Evolutionary conservation across 73 alveolate species (phyloP).

Genomic region (Tetrahymena malaccensis): DNA sequence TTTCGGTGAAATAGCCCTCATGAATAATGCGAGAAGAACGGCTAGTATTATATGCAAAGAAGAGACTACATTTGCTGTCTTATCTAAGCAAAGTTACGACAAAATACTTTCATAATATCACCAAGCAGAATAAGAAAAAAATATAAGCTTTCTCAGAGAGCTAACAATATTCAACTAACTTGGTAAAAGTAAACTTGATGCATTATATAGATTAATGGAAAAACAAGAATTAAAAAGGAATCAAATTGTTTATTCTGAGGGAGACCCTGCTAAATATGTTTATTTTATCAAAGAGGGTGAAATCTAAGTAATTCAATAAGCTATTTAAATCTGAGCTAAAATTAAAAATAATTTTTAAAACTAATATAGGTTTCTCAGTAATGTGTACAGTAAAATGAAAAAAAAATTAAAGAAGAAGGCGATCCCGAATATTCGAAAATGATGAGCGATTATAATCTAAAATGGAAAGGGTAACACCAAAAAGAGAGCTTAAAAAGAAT

Average conservation of each 20-base stretch:
- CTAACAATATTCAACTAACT: not conserved
- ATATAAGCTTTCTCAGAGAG: not conserved
- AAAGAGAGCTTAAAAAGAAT: not conserved
- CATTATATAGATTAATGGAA: not conserved
- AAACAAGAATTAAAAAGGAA: not conserved
- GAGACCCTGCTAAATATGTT: not conserved
- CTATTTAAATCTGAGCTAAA: not conserved
- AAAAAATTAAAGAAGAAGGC: not conserved
- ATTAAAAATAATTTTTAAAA: not conserved
- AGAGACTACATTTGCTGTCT: constrained; percentile 72
- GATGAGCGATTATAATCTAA: not conserved
- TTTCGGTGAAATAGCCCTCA: constrained; percentile 93
- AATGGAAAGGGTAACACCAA: not conserved
- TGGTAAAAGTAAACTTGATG: not conserved
- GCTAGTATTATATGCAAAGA: constrained; percentile 84
- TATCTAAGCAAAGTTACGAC: constrained; percentile 56
- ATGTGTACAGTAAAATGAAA: not conserved
- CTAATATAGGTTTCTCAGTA: not conserved
- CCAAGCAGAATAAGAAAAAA: not conserved
- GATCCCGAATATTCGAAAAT: not conserved
- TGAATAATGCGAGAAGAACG: constrained; percentile 74
- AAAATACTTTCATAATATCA: constrained; percentile 31
- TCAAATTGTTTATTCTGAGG: not conserved
- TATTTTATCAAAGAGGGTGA: not conserved
- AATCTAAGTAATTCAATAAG: not conserved